Evolutionary conservation across 805 yeast species (phyloP).

Genomic region (Hanseniaspora vineae): DNA sequence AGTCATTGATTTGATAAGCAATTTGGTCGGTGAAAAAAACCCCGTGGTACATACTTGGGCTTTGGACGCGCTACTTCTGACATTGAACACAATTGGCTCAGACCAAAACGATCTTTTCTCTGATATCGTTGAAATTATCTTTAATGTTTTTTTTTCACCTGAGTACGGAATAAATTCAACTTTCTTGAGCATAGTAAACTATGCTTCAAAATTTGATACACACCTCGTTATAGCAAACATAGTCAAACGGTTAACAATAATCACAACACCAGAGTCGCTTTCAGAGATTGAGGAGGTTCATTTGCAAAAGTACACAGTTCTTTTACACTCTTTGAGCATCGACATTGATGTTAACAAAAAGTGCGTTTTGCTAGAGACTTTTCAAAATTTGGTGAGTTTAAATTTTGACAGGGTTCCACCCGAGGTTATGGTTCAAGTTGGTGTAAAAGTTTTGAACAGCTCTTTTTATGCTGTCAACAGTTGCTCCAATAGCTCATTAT

Average conservation of each 20-base stretch:
- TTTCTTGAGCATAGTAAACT: slow-evolving; percentile 34
- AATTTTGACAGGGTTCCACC: slow-evolving; percentile 8
- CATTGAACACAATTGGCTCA: slow-evolving; percentile 43
- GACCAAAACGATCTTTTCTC: slow-evolving; percentile 33
- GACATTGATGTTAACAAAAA: slow-evolving; percentile 25
- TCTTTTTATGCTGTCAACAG: neutral
- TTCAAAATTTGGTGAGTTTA: slow-evolving; percentile 18
- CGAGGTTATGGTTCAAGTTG: neutral
- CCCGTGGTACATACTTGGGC: slow-evolving; percentile 73
- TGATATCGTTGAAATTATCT: slow-evolving; percentile 23
- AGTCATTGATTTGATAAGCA: slow-evolving; percentile 42
- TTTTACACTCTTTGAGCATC: slow-evolving; percentile 23
- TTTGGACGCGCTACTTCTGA: slow-evolving; percentile 40
- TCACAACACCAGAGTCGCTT: slow-evolving; percentile 44
- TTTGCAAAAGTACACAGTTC: slow-evolving; percentile 25
- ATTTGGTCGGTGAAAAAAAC: slow-evolving; percentile 66
- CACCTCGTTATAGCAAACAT: slow-evolving; percentile 31
- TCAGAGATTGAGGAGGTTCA: slow-evolving; percentile 17
- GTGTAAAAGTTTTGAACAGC: neutral
- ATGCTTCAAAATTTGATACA: slow-evolving; percentile 36
- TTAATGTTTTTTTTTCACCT: slow-evolving; percentile 27
- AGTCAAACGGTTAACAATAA: slow-evolving; percentile 32
- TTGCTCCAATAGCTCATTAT: neutral
- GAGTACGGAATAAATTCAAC: slow-evolving; percentile 34
- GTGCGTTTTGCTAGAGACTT: slow-evolving; percentile 10